A percentile compares a stretch with the other conserved stretches of the same genome.
Conservation (phyloP, 208 protist genomes). For the Trypanosoma grayi region DNA sequence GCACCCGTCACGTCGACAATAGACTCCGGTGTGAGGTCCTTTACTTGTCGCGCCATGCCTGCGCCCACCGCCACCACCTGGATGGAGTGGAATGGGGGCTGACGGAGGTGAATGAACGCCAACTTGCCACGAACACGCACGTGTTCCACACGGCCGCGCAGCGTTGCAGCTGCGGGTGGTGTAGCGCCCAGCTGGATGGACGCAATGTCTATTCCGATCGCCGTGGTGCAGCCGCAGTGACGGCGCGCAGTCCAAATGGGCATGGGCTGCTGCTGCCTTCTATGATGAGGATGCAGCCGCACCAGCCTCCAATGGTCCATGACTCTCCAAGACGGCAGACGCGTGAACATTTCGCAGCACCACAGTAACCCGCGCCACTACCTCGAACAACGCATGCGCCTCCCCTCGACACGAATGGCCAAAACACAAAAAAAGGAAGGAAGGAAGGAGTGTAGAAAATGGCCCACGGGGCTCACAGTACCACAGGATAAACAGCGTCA, state of each 20-base stretch:
- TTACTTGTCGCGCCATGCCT: slow-evolving; percentile 29
- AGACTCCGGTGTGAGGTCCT: slow-evolving; percentile 55
- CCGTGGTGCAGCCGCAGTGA: neutral
- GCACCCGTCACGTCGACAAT: slow-evolving; percentile 63
- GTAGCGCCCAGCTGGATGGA: slow-evolving; percentile 1
- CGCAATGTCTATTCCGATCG: neutral
- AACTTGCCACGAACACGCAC: slow-evolving; percentile 52
- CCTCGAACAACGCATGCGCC: neutral
- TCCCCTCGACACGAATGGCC: neutral
- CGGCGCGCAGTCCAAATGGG: neutral
- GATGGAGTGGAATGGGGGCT: slow-evolving; percentile 58
- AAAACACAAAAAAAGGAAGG: neutral
- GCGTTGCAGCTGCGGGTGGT: slow-evolving; percentile 8
- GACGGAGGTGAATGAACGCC: slow-evolving; percentile 71
- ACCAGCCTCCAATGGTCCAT: neutral
- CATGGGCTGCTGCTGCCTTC: neutral
- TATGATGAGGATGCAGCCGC: too few species aligned
- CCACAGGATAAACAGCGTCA: too few species aligned
- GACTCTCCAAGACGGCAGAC: neutral
- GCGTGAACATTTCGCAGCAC: neutral
- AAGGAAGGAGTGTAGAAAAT: neutral
- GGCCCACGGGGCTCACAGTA: too few species aligned
- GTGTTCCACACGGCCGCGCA: slow-evolving; percentile 64
- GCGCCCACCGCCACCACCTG: slow-evolving; percentile 63
- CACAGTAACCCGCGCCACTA: neutral